Percentiles rank a stretch among this genome's conserved stretches.
Conservation (phyloP, 768 basidiomycete genomes). For the Hemileccinum impolitum region DNA sequence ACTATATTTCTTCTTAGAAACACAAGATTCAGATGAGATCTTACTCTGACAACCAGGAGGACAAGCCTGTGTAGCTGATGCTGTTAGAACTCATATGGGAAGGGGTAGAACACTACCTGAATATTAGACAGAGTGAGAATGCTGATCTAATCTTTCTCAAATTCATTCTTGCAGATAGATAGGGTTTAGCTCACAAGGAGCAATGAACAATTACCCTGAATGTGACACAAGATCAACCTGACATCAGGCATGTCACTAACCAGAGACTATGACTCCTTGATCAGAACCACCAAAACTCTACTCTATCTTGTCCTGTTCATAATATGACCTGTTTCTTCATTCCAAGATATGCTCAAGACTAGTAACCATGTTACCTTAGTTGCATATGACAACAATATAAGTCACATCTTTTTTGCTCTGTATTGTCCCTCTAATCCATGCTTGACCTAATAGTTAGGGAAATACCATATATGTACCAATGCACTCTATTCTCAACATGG, state of each 20-base stretch:
- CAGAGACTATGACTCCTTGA: slow-evolving; percentile 4
- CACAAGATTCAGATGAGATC: neutral
- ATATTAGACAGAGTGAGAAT: neutral
- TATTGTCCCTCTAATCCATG: too few relatives aligned
- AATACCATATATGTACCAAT: neutral
- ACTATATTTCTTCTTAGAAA: too few relatives aligned
- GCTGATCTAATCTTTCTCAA: neutral
- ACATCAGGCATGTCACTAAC: neutral
- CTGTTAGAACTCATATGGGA: neutral
- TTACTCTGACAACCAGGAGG: neutral
- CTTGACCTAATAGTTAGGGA: too few relatives aligned
- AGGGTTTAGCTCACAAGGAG: neutral
- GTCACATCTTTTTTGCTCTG: too few relatives aligned
- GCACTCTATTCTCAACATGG: neutral
- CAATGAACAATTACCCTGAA: neutral
- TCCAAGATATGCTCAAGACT: neutral
- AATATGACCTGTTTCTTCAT: slow-evolving; percentile 1
- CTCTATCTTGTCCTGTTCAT: neutral
- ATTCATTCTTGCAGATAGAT: neutral
- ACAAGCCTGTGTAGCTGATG: neutral
- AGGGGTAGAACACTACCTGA: neutral
- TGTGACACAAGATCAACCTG: neutral
- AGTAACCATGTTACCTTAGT: neutral
- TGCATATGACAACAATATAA: neutral
- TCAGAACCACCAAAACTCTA: neutral